A percentile compares a stretch with the other conserved stretches of the same genome.
phyloP scores from a whole-genome alignment of 495 filamentous ascomycete genomes.

The Physcia stellaris region DNA sequence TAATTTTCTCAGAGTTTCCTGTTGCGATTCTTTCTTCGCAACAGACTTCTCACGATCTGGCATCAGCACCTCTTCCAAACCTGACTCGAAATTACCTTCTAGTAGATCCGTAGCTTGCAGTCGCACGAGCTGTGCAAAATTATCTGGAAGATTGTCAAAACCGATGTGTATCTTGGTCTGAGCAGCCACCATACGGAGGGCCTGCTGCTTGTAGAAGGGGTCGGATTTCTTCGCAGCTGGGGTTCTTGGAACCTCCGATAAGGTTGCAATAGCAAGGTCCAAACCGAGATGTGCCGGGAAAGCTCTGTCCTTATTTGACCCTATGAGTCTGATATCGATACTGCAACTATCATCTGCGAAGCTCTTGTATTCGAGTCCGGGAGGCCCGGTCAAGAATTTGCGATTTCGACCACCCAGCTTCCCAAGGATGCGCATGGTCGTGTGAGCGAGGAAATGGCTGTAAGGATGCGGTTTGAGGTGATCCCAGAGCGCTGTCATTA shows the following conservation, averaged over 20 bases:
- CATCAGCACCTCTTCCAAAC: conserved; percentile 44
- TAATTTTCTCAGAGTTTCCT: conserved; percentile 66
- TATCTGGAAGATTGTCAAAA: conserved; percentile 74
- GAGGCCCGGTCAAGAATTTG: conserved; percentile 83
- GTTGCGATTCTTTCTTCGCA: conserved; percentile 72
- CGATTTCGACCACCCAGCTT: conserved; percentile 93
- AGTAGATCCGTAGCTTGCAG: conserved; percentile 79
- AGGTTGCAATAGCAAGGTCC: conserved; percentile 73
- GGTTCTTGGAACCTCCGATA: conserved; percentile 63
- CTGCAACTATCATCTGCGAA: conserved; percentile 77
- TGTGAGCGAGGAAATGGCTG: conserved; percentile 93
- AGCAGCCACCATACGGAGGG: conserved; percentile 68
- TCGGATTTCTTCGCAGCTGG: conserved; percentile 58
- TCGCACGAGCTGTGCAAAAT: conserved; percentile 69
- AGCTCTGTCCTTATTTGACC: conserved; percentile 71
- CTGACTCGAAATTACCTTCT: conserved; percentile 46
- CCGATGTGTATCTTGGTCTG: conserved; percentile 86
- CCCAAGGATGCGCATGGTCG: conserved; percentile 94
- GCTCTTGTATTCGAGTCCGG: conserved; percentile 62
- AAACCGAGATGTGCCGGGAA: conserved; percentile 78
- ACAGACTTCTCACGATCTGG: conserved; percentile 72
- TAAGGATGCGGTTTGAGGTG: conserved; percentile 86
- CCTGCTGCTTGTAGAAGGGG: conserved; percentile 82
- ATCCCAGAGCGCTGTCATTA: conserved; percentile 94
- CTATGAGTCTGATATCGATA: conserved; percentile 78